phyloP scores from a whole-genome alignment of 306 rosid genomes.

The Coriaria nepalensis region DNA sequence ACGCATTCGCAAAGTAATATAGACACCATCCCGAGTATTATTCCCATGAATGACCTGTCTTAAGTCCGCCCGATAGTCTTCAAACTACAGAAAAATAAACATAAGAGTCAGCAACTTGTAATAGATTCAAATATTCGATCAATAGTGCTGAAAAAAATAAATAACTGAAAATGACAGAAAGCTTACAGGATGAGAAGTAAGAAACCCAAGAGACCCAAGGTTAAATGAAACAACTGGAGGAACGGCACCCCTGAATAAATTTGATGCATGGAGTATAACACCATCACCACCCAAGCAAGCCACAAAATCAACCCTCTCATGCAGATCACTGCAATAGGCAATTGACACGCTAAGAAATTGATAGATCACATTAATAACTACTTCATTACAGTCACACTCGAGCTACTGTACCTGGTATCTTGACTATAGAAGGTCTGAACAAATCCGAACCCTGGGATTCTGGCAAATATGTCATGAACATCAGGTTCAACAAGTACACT shows the following conservation, averaged over 20 bases:
- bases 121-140: background rate
- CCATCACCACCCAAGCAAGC: conserved; percentile 99
- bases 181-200: conserved; percentile 77
- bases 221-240: conserved; percentile 95
- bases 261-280: conserved; percentile 90
- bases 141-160: background rate
- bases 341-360: conserved; percentile 20
- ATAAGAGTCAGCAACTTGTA: background rate
- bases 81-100: conserved; percentile 45
- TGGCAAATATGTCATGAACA: conserved; percentile 82
- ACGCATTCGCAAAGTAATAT: conserved; percentile 95
- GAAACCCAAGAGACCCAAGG: conserved; percentile 98
- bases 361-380: conserved; percentile 13
- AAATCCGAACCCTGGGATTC: conserved; percentile 95
- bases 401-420: conserved; percentile 61
- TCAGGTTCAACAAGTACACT: conserved; percentile 86
- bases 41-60: conserved; percentile 81
- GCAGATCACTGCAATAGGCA: conserved; percentile 59
- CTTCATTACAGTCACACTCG: conserved; percentile 10
- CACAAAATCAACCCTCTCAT: conserved; percentile 95
- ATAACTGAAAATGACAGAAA: conserved; percentile 19
- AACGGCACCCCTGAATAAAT: conserved; percentile 74
- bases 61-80: conserved; percentile 59
- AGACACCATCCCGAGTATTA: conserved; percentile 69
- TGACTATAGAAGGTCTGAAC: conserved; percentile 92